These are phyloP conservation scores for Geotrichum carabidarum DNA, from an alignment of 1,139 yeast species.

Conservation along the genomic window DNA sequence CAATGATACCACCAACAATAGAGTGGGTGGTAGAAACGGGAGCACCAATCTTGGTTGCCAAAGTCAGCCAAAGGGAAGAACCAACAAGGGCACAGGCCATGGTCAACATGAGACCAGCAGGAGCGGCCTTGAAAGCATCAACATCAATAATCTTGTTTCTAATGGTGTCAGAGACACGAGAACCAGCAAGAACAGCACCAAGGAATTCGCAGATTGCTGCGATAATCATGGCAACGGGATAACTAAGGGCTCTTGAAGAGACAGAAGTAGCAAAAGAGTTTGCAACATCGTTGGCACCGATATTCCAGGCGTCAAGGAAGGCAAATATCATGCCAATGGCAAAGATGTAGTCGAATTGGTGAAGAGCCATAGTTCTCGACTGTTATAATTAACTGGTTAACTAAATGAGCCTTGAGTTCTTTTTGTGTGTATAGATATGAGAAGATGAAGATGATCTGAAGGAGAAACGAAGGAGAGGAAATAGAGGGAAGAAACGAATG, in stretches of 20 bases:
- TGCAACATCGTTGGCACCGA: constrained; percentile 81
- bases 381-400: neutral
- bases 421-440: neutral
- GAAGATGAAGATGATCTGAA: neutral
- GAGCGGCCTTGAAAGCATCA: constrained; percentile 46
- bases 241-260: constrained; percentile 61
- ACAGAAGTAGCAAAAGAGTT: constrained; percentile 69
- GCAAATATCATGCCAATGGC: constrained; percentile 58
- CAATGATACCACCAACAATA: constrained; percentile 71
- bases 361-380: constrained; percentile 22
- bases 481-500: neutral
- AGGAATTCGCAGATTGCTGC: constrained; percentile 66
- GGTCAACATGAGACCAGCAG: constrained; percentile 67
- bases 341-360: constrained; percentile 31
- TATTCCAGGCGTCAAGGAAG: constrained; percentile 71
- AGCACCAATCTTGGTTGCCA: constrained; percentile 64
- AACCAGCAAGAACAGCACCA: constrained; percentile 71
- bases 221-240: constrained; percentile 70
- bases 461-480: neutral
- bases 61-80: constrained; percentile 64
- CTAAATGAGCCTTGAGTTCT: neutral
- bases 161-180: constrained; percentile 66
- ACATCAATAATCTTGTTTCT: constrained; percentile 57
- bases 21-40: constrained; percentile 80
- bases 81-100: constrained; percentile 76